phyloP scores from a whole-genome alignment of 169 alveolate species.

The Plasmodium falciparum region DNA sequence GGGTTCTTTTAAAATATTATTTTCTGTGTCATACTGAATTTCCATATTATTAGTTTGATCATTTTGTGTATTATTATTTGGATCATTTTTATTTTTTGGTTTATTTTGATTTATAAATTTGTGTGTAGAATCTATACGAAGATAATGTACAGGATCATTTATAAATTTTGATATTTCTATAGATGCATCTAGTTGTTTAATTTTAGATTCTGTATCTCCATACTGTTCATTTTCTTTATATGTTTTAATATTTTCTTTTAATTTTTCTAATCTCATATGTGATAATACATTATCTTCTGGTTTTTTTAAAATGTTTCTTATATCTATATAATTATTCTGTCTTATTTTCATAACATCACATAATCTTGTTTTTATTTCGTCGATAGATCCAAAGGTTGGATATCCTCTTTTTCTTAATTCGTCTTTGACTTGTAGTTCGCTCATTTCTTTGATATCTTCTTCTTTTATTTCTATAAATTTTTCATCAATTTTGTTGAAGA shows the following conservation, averaged over 20 bases:
- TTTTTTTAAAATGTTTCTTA: constrained; percentile 15
- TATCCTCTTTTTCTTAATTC: constrained; percentile 69
- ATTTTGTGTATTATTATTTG: too few species aligned
- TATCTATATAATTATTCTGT: constrained; percentile 22
- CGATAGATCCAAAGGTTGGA: constrained; percentile 57
- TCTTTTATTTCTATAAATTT: constrained; percentile 33
- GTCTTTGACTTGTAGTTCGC: constrained; percentile 31
- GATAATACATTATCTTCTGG: constrained; percentile 56
- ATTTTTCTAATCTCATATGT: constrained; percentile 22
- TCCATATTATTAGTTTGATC: not conserved
- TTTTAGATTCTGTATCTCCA: constrained; percentile 64
- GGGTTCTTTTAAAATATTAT: constrained; percentile 31
- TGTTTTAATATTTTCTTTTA: constrained; percentile 20
- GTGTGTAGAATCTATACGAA: constrained; percentile 37
- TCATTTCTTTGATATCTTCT: constrained; percentile 56
- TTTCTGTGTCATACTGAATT: not conserved
- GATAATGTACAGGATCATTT: constrained; percentile 53
- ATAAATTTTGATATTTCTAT: constrained; percentile 43
- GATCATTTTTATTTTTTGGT: not conserved
- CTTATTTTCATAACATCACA: constrained; percentile 37
- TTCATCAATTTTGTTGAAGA: constrained; percentile 5
- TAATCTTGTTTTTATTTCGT: constrained; percentile 43
- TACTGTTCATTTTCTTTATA: constrained; percentile 39
- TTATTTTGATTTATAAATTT: not conserved
- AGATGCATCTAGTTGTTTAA: constrained; percentile 57